phyloP scores from a whole-genome alignment of 2,329 filamentous ascomycete genomes.

The Acrodontium crateriforme region DNA sequence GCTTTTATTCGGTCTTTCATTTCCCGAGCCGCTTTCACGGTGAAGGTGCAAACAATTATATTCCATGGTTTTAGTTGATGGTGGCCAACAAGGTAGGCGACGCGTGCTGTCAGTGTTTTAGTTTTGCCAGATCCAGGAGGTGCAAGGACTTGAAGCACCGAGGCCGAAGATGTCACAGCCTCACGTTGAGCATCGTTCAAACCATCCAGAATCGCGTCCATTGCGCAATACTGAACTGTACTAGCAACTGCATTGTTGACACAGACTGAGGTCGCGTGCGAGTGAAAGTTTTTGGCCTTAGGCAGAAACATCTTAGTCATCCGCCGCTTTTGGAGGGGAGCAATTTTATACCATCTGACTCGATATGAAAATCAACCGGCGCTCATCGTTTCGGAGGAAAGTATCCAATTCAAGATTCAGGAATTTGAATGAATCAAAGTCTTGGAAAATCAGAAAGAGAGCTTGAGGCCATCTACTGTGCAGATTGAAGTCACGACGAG shows the following conservation, averaged over 20 bases:
- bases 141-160: conserved; percentile 47
- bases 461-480: too few relatives aligned
- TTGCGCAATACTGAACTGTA: conserved; percentile 14
- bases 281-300: not conserved
- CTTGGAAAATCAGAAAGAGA: too few relatives aligned
- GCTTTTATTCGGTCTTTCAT: conserved; percentile 81
- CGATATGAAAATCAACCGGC: too few relatives aligned
- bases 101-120: conserved; percentile 82
- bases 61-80: conserved; percentile 65
- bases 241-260: not conserved
- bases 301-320: too few relatives aligned
- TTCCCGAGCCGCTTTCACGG: conserved; percentile 83
- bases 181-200: conserved; percentile 51
- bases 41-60: conserved; percentile 92
- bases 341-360: too few relatives aligned
- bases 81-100: conserved; percentile 72
- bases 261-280: not conserved
- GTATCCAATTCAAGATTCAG: too few relatives aligned
- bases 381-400: too few relatives aligned
- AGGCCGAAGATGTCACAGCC: conserved; percentile 49
- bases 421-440: too few relatives aligned
- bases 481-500: too few relatives aligned
- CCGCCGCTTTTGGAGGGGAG: too few relatives aligned
- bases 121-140: conserved; percentile 72
- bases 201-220: conserved; percentile 44